A percentile compares a stretch with the other conserved stretches of the same genome.
Conservation (phyloP, 2,329 filamentous ascomycete genomes). For the Fusarium xyrophilum region DNA sequence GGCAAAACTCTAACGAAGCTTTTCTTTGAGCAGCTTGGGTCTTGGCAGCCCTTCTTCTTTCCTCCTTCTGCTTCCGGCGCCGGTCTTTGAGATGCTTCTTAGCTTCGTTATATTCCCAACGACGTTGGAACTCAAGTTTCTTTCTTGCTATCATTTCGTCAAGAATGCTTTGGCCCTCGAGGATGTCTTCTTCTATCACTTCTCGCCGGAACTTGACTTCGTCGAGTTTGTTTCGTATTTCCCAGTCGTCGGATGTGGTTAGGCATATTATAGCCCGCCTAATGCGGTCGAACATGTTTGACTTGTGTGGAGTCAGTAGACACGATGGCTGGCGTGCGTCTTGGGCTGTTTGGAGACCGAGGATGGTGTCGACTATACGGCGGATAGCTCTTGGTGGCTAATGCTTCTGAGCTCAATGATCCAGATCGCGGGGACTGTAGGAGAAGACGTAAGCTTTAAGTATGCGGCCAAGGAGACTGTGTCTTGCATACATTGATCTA, state of each 20-base stretch:
- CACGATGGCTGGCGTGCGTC: neutral
- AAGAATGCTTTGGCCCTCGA: rapidly evolving
- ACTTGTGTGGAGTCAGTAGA: neutral
- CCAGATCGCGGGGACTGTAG: rapidly evolving
- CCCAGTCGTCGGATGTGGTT: neutral
- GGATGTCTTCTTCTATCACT: neutral
- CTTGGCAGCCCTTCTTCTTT: neutral
- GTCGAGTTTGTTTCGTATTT: neutral
- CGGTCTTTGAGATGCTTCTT: too few species aligned
- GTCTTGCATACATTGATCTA: neutral
- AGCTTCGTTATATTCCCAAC: rapidly evolving
- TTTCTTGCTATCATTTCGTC: too few species aligned
- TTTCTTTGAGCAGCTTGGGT: neutral
- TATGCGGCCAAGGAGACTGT: too few species aligned
- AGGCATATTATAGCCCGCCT: neutral
- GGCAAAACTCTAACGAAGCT: too few species aligned
- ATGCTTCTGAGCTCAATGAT: rapidly evolving
- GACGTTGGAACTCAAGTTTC: neutral
- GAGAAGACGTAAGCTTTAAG: rapidly evolving
- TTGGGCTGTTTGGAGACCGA: neutral
- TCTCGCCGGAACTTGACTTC: neutral
- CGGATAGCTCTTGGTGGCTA: neutral
- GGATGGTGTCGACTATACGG: neutral
- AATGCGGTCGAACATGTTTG: neutral
- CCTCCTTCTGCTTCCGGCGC: neutral